Base-by-base conservation (phyloP, 768 basidiomycete genomes). In the Tulasnella sp. region DNA sequence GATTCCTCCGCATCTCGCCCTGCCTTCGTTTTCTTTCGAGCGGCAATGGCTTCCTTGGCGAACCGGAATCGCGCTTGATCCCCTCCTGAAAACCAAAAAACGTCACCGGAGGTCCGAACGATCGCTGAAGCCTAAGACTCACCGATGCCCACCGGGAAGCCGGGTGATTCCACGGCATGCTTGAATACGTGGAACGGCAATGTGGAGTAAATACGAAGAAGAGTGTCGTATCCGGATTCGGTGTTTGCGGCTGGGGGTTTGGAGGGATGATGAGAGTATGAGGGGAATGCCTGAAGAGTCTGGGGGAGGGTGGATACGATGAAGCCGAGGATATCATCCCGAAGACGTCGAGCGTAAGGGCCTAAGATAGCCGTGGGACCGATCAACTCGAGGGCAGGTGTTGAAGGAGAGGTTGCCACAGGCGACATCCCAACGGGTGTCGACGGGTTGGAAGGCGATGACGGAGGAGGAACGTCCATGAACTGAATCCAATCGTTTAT, bases 131-230 rank as follows among this genome's bases (percentile, higher is more conserved):
- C 3, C 3, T 1, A 49, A 36, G 11, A 76, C 52, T n/a, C 38
- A 76, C 75, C 49, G 78, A 94, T 38, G 93, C 93, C 93, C 78
- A 94, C 91, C 82, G 90, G 88, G 85, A 94, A 93, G 34, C 86
- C 87, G 37, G 91, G 89, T 2, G 91, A 91, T 83, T 93, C 92
- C 74, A 94, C 87, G 49, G 91, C 92, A 29, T 86, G 86, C 83
- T 94, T 94, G 83, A 94, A 94, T 83, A 93, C 87, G 77, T 95
- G 93, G 82, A 95, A 96, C 3, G 94, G 93, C 68, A 94, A 90
- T 74, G 86, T 87, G 34, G 91, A 88, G 84, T 91, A 95, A 78
- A 93, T 86, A 80, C 89, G 89, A 79, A 93, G 83, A 64, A 94
- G 84, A 19, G 89, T 86, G 74, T 93, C 92, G 39, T 69, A 29